Conservation (phyloP, 2,329 filamentous ascomycete genomes). For the Fusarium fracticaudum region DNA sequence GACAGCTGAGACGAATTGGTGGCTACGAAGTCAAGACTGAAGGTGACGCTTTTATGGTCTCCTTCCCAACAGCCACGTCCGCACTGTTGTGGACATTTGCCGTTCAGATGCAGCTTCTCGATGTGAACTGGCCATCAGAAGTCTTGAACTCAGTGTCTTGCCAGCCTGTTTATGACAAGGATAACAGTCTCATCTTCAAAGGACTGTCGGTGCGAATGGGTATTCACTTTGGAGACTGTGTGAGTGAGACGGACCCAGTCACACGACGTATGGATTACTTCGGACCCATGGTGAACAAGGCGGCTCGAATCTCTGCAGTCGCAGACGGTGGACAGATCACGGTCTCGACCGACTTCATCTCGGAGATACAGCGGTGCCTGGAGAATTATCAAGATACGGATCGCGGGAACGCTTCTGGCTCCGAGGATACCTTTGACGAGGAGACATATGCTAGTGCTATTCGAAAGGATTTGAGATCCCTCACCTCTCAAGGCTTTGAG, state of each 20-base stretch:
- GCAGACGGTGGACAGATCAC: conserved; percentile 97
- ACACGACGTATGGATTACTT: conserved; percentile 99
- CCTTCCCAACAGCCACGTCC: conserved; percentile 94
- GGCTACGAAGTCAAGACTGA: conserved; percentile 99
- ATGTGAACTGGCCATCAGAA: conserved; percentile 92
- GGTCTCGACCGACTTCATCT: conserved; percentile 96
- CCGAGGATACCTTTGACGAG: conserved; percentile 75
- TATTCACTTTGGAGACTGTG: conserved; percentile 92
- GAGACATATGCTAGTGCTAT: conserved; percentile 81
- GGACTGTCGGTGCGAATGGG: conserved; percentile 97
- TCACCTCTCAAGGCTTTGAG: conserved; percentile 93
- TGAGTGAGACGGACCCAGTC: conserved; percentile 95
- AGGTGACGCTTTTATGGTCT: conserved; percentile 99
- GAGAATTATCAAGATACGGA: conserved; percentile 91
- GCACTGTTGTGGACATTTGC: conserved; percentile 97
- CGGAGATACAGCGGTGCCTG: conserved; percentile 90
- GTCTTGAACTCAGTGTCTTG: conserved; percentile 88
- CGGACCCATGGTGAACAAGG: conserved; percentile 98
- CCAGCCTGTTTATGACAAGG: conserved; percentile 82
- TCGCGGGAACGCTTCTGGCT: conserved; percentile 71
- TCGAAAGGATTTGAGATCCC: conserved; percentile 83
- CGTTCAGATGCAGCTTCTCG: conserved; percentile 86
- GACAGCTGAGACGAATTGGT: conserved; percentile 90
- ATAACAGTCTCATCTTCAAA: conserved; percentile 90
- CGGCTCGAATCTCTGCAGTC: conserved; percentile 90